Base-by-base conservation (phyloP, 2,329 filamentous ascomycete species). In the Zelopaecilomyces penicillatus region DNA sequence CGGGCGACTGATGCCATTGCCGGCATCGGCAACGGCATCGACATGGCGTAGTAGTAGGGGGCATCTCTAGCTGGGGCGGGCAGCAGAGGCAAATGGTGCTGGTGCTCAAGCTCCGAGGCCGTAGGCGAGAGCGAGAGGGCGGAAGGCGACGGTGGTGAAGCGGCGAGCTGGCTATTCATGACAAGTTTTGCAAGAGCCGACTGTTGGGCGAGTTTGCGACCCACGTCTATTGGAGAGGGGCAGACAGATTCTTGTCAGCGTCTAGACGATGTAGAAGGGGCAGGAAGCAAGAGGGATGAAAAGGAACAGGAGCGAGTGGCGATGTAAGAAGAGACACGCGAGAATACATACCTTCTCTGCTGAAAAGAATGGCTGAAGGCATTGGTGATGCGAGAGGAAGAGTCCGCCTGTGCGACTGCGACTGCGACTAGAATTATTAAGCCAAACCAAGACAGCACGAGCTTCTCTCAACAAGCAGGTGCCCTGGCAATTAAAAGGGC, bases 151-250 rank as follows among this genome's bases (percentile, higher is more conserved):
- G 62, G 49, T 37, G 60, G 54, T 9, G 59, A 62, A 46, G 60
- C 54, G 32, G 56, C 59, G 39, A 65, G 58, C 53, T 66, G 61
- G 54, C 61, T 67, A 62, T 65, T 66, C 68, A 71, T 71, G 61
- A 66, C 67, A 61, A 67, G 60, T 59, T 69, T 69, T 44, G 66
- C 65, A 47, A 70, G 58, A 44, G 58, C 58, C 41, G 66, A 68
- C 46, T 69, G 66, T 47, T 65, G 65, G 47, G 65, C 61, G 56
- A 67, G 64, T 57, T 55, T 59, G 43, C 54, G 58, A 47, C 58
- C 59, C 49, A 54, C 50, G 53, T 60, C 61, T 64, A 44, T 48
- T 38, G 33, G 29, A 38, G 26, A 12, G 45, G 35, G 39, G 41
- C 26, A 44, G 41, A 26, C 27, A 28, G 10, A 37, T 7, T 12